A percentile compares a stretch with the other conserved stretches of the same genome.
phyloP scores from a whole-genome alignment of 202 grass and related monocot species.

The Panicum virgatum region DNA sequence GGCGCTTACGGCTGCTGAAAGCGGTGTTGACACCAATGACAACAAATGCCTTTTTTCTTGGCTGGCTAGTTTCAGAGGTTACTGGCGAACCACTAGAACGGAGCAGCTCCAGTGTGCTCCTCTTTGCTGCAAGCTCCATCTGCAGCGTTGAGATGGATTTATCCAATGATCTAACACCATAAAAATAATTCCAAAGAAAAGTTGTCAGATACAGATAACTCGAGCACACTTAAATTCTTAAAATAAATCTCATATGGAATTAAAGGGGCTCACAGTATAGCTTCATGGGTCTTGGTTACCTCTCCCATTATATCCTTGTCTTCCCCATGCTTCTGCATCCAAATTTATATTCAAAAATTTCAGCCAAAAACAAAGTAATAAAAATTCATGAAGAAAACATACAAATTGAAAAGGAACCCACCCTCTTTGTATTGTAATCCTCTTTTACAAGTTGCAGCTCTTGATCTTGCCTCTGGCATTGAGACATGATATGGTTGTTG shows the following conservation, averaged over 20 bases:
- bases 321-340: conserved; percentile 67
- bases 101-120: conserved; percentile 63
- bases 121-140: conserved; percentile 93
- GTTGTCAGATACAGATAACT: conserved; percentile 39
- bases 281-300: conserved; percentile 89
- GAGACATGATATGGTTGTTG: conserved; percentile 65
- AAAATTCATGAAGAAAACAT: conserved; percentile 14
- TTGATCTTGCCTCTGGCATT: conserved; percentile 66
- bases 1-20: conserved; percentile 76
- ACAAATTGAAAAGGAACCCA: conserved; percentile 29
- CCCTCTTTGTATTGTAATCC: conserved; percentile 83
- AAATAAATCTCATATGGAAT: conserved; percentile 24
- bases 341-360: conserved; percentile 12
- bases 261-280: conserved; percentile 78
- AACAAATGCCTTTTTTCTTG: conserved; percentile 70
- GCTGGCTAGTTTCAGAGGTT: conserved; percentile 43
- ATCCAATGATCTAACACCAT: conserved; percentile 86
- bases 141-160: conserved; percentile 98
- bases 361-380: conserved; percentile 16
- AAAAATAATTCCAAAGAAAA: conserved; percentile 36
- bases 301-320: conserved; percentile 95
- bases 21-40: conserved; percentile 79
- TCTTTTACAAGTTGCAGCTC: conserved; percentile 71
- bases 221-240: conserved; percentile 13
- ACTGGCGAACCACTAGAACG: conserved; percentile 48